Percentiles rank a stretch among this genome's conserved stretches.
phyloP scores from a whole-genome alignment of 345 rosid genomes.

The Salix purpurea region DNA sequence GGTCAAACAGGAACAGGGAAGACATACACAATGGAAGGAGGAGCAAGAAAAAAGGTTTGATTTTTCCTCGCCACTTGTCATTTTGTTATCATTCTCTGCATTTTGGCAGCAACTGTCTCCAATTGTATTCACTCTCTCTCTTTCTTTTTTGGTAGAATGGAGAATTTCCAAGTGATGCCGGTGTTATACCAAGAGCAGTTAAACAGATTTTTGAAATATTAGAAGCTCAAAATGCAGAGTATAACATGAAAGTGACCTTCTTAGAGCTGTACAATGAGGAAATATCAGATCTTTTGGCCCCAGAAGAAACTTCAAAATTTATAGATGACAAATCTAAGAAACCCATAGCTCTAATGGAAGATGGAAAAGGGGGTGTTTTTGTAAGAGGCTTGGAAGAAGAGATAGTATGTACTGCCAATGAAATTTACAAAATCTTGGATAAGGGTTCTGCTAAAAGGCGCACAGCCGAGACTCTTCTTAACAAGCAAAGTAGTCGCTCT shows the following conservation, averaged over 20 bases:
- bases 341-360: constrained; percentile 97
- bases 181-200: constrained; percentile 96
- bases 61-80: background rate
- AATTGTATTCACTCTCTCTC: constrained; percentile 11
- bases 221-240: constrained; percentile 87
- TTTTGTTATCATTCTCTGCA: background rate
- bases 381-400: constrained; percentile 98
- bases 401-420: constrained; percentile 87
- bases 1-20: constrained; percentile 99
- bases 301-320: constrained; percentile 72
- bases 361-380: constrained; percentile 97
- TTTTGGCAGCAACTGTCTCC: constrained; percentile 9
- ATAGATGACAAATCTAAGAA: constrained; percentile 87
- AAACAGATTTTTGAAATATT: constrained; percentile 83
- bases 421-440: constrained; percentile 93
- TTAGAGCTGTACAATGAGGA: constrained; percentile 93
- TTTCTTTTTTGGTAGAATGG: constrained; percentile 61
- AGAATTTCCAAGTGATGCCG: constrained; percentile 91
- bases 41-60: constrained; percentile 82
- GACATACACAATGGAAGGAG: constrained; percentile 99
- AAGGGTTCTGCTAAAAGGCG: constrained; percentile 97
- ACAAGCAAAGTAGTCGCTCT: constrained; percentile 99
- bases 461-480: constrained; percentile 97
- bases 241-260: constrained; percentile 96
- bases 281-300: constrained; percentile 93